Base-by-base conservation (phyloP, 768 basidiomycete species). In the Steccherinum ochraceum region DNA sequence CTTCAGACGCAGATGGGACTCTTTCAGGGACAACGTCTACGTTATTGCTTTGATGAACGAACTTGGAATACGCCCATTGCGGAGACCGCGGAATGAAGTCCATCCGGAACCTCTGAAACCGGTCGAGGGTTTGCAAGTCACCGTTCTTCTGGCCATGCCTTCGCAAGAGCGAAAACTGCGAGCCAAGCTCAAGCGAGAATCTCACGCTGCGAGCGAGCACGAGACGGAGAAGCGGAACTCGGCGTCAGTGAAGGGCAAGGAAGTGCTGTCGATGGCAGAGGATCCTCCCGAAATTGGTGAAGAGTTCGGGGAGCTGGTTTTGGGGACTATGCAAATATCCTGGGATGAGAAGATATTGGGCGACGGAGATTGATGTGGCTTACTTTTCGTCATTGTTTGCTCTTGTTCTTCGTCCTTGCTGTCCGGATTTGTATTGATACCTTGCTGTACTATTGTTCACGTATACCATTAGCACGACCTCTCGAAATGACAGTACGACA, bases 141-240 rank as follows among this genome's bases (percentile, higher is more conserved):
- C 58, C 12, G 56, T 62, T 3, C 45, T 64, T 16, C 44, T 64
- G 23, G 45, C 60, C 4, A 62, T 64, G 63, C 63, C 63, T 16
- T 35, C 30, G 16, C 30, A 35, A 35, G 30, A 35, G 30, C 30
- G 30, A 7, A 35, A 35, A 16, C 30, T 35, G 30, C 7, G 7
- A 16, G 30, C 30, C 7, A 35, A 35, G 30, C 30, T 35, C 7
- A 35, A 35, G 30, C 30, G 30, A 16, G 30, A 35, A 16, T 35
- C 30, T 16, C 7, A 7, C 7, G 30, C 30, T 16, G 30, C 30
- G 16, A 16, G 16, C 7, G 30, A 16, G 16, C 7, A 16, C 30
- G 16, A 16, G 30, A 35, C 30, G 30, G 7, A 7, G 7, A 7
- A 35, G 16, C n/a, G n/a, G n/a, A n/a, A n/a, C n/a, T 35, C 30